These are phyloP conservation scores for Protomyces inouyei DNA, from an alignment of 1,139 yeast genomes.

Conservation along the genomic window DNA sequence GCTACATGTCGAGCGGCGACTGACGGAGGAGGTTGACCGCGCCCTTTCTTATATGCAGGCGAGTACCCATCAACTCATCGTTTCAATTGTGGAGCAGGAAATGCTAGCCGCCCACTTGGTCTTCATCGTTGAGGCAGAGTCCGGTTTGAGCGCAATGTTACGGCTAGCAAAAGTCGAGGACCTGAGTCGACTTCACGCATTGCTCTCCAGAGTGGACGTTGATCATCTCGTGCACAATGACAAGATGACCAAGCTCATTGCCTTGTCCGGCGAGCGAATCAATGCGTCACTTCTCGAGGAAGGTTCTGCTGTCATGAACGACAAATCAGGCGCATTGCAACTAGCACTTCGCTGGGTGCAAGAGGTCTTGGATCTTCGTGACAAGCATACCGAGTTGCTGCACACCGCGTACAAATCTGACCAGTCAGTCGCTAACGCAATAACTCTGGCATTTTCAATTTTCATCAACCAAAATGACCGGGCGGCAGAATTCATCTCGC, in stretches of 20 bases:
- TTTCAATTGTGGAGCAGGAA: conserved; percentile 56
- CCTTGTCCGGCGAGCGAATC: conserved; percentile 44
- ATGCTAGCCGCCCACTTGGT: conserved; percentile 59
- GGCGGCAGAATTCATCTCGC: conserved; percentile 67
- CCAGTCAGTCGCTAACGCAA: conserved; percentile 49
- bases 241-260: conserved; percentile 50
- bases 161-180: conserved; percentile 43
- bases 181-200: conserved; percentile 48
- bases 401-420: conserved; percentile 50
- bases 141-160: conserved; percentile 57
- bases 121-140: conserved; percentile 44
- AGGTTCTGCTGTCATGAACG: conserved; percentile 31
- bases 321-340: conserved; percentile 45
- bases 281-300: conserved; percentile 31
- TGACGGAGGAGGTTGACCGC: conserved; percentile 55
- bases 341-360: conserved; percentile 71
- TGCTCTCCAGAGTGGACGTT: conserved; percentile 52
- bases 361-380: conserved; percentile 51
- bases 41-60: conserved; percentile 52
- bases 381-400: conserved; percentile 51
- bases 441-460: conserved; percentile 56
- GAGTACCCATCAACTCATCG: conserved; percentile 41
- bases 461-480: conserved; percentile 56
- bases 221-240: conserved; percentile 50
- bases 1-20: conserved; percentile 51